Percentiles rank a stretch among this genome's conserved stretches.
phyloP scores from a whole-genome alignment of 2,329 filamentous ascomycete genomes.

The Fusarium compactum region DNA sequence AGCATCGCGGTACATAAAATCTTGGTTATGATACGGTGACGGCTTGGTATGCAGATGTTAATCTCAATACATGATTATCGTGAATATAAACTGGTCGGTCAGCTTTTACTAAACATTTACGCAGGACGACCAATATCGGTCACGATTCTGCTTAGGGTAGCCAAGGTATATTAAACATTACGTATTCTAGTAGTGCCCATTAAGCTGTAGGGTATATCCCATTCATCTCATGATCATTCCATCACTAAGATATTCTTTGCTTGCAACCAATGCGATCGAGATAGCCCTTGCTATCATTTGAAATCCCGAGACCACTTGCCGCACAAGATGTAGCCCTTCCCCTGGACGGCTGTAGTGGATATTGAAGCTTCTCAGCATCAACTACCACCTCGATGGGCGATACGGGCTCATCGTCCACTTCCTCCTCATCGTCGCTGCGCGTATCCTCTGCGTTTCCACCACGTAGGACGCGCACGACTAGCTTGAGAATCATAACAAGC shows the following conservation, averaged over 20 bases:
- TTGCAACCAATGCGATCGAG: slow-evolving; percentile 85
- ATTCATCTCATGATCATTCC: not conserved
- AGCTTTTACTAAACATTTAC: too few species aligned
- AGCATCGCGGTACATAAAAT: not conserved
- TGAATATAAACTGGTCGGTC: not conserved
- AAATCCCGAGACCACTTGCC: slow-evolving; percentile 69
- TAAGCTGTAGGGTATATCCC: not conserved
- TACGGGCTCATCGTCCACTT: slow-evolving; percentile 57
- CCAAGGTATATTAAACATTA: slow-evolving; percentile 15
- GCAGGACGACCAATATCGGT: not conserved
- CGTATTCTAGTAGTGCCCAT: too few species aligned
- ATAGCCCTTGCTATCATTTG: slow-evolving; percentile 82
- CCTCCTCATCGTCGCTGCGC: slow-evolving; percentile 79
- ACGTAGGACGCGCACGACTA: slow-evolving; percentile 75
- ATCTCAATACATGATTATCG: not conserved
- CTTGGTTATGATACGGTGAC: not conserved
- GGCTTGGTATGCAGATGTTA: not conserved
- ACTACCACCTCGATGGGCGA: slow-evolving; percentile 74
- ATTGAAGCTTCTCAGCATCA: slow-evolving; percentile 75
- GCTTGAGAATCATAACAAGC: slow-evolving; percentile 80
- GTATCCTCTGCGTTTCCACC: slow-evolving; percentile 85
- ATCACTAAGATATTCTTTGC: slow-evolving; percentile 65
- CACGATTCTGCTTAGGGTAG: not conserved
- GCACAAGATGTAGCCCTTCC: slow-evolving; percentile 67
- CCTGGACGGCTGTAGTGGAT: slow-evolving; percentile 50